Evolutionary conservation across 225 moss, liverwort and hornwort species (phyloP).

Genomic region (Bryoerythrophyllum caledonicum): DNA sequence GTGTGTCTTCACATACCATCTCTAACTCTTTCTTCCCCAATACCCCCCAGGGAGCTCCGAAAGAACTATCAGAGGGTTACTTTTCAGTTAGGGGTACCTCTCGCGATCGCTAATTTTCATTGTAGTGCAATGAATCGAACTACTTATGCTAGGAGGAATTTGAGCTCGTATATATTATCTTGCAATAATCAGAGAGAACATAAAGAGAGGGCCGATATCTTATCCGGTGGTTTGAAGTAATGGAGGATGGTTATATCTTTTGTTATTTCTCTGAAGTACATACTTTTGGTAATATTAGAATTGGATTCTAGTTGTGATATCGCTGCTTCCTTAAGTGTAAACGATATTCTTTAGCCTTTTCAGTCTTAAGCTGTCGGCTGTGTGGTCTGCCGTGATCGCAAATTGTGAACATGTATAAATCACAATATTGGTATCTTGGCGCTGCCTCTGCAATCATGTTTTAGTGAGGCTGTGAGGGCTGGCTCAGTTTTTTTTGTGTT

Average conservation of each 20-base stretch:
- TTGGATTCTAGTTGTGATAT: conserved; percentile 11
- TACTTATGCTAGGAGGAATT: background rate
- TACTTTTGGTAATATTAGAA: background rate
- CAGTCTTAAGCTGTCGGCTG: background rate
- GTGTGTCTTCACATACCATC: conserved; percentile 2
- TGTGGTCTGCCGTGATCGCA: background rate
- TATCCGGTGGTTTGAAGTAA: background rate
- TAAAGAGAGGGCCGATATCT: background rate
- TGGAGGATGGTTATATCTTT: background rate
- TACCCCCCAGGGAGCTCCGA: background rate
- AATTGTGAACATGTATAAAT: background rate
- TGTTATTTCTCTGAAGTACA: background rate
- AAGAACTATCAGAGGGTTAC: background rate
- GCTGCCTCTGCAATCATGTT: background rate
- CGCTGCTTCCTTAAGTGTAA: background rate
- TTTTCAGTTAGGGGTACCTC: background rate
- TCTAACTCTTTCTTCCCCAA: background rate
- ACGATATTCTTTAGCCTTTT: background rate
- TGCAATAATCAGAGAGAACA: background rate
- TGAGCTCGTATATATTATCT: background rate
- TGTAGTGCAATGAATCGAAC: background rate
- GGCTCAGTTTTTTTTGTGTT: background rate
- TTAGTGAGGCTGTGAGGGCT: conserved; percentile 5
- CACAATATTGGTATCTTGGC: background rate
- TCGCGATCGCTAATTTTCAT: conserved; percentile 2